Evolutionary conservation across 805 yeast species (phyloP), one percentile per base, ranked within the genome.

Genomic region (Barnettozyma populi): DNA sequence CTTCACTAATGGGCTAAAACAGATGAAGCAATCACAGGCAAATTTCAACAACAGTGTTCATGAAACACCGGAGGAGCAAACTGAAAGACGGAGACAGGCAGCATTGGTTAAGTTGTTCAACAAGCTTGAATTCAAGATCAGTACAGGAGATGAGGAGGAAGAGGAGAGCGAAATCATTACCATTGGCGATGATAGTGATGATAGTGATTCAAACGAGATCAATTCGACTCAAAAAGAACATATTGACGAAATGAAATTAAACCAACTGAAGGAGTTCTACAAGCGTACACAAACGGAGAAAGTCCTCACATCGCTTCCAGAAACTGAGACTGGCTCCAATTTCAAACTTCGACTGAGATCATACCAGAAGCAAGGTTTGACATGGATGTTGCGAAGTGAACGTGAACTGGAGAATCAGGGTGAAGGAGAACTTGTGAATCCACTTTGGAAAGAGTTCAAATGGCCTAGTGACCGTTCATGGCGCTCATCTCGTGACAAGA

Each of bases 371-470:
- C 88, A 84, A 57, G 96, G 95, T 0, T 66, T 89, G 27, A 79
- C 90, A 1, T 90, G 97, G 97, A 84, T 90, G 92, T 66, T 89
- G n/a, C 74, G 80, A 29, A 71, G 92, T 47, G 96, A 90, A 60
- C 73, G 77, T 36, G 90, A 84, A 52, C 65, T 75, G 51, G 53
- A 50, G 4, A 66, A 54, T 43, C 68, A 50, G 54, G 72, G 44
- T 57, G 67, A 73, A 27, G 76, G 74, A 6, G 83, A 79, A 3
- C 68, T 79, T 35, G 75, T 85, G 69, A 86, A 90, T 59, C 98
- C 98, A 0, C 65, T 90, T 24, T 90, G 97, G 97, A 81, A 79
- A 46, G 80, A 79, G 45, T 84, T 79, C 57, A 67, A 65, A 51
- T 90, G 95, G 94, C 96, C 96, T 0, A 68, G 59, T 19, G 74